phyloP scores from a whole-genome alignment of 2,329 filamentous ascomycete genomes.

The Boeremia lycopersici region DNA sequence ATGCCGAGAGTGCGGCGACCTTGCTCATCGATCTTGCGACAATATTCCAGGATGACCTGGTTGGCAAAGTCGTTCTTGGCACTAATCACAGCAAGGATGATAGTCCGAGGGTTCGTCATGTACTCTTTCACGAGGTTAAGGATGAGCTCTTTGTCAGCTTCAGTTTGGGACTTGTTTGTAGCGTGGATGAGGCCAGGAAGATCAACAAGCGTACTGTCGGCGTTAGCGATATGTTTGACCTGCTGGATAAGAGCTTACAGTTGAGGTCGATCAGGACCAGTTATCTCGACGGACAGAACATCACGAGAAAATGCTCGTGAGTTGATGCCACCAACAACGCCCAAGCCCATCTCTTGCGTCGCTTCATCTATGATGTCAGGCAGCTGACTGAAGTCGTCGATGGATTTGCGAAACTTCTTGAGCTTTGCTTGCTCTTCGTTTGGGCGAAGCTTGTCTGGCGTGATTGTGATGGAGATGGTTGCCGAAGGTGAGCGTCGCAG shows the following conservation, averaged over 20 bases:
- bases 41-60: slow-evolving; percentile 61
- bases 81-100: slow-evolving; percentile 36
- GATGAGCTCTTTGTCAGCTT: slow-evolving; percentile 3
- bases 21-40: slow-evolving; percentile 54
- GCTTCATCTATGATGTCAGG: slow-evolving; percentile 57
- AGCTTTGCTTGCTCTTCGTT: slow-evolving; percentile 38
- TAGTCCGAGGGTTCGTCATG: slow-evolving; percentile 5
- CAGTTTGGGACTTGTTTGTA: not conserved
- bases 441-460: slow-evolving; percentile 18
- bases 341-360: slow-evolving; percentile 55
- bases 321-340: slow-evolving; percentile 13
- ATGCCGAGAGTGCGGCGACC: slow-evolving; percentile 60
- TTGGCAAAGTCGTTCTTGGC: slow-evolving; percentile 58
- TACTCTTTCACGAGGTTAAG: slow-evolving; percentile 8
- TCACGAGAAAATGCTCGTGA: slow-evolving; percentile 43
- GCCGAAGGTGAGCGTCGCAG: slow-evolving; percentile 43
- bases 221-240: not conserved
- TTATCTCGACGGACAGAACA: slow-evolving; percentile 49
- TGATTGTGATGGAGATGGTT: slow-evolving; percentile 1
- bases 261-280: slow-evolving; percentile 40
- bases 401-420: slow-evolving; percentile 38
- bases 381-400: slow-evolving; percentile 49
- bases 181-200: slow-evolving; percentile 4
- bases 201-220: not conserved
- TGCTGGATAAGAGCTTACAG: slow-evolving; percentile 10